Percentiles rank a stretch among this genome's conserved stretches.
Evolutionary conservation across 768 basidiomycete genomes (phyloP).

Genomic region (Neoboletus magnificus): DNA sequence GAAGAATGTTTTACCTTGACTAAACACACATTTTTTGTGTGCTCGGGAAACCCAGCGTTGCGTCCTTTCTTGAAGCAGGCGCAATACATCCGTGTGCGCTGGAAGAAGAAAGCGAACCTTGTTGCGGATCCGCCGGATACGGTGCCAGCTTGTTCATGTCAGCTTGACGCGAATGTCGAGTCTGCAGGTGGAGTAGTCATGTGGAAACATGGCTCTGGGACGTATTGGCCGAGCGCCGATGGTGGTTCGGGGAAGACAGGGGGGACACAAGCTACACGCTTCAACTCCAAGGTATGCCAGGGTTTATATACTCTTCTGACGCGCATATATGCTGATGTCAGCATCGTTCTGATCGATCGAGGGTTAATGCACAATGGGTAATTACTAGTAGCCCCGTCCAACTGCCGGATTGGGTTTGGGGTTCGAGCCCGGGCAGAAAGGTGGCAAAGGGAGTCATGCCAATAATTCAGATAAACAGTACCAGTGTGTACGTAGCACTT

Average conservation of each 20-base stretch:
- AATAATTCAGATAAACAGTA: no score
- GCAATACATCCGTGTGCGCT: neutral
- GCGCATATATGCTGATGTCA: neutral
- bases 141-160: neutral
- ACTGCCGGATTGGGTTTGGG: no score
- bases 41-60: neutral
- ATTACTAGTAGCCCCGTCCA: no score
- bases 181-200: neutral
- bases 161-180: neutral
- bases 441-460: no score
- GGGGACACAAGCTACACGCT: neutral
- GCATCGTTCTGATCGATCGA: neutral
- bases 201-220: neutral
- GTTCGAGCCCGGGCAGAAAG: no score
- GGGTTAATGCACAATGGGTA: no score
- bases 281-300: neutral
- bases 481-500: neutral
- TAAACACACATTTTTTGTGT: neutral
- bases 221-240: neutral
- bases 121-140: neutral
- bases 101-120: neutral
- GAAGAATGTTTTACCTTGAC: neutral
- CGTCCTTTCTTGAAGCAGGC: neutral
- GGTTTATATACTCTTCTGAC: neutral
- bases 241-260: neutral